phyloP scores from a whole-genome alignment of 768 basidiomycete genomes.

The Candolleomyces eurysporus region DNA sequence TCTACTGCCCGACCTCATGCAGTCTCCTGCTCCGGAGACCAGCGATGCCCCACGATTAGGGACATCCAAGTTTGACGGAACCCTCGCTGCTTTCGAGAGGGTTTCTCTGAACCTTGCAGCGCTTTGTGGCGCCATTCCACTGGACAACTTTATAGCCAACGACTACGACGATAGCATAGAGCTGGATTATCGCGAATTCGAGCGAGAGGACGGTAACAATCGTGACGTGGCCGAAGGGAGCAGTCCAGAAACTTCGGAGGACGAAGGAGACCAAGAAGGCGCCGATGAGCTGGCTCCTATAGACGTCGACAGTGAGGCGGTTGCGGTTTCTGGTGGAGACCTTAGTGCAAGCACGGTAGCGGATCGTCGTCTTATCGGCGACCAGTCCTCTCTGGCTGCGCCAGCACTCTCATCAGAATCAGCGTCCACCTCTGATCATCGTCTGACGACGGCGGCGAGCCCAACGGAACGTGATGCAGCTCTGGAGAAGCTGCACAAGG shows the following conservation, averaged over 20 bases:
- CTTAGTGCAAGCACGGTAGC: not conserved
- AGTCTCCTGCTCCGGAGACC: too few species aligned
- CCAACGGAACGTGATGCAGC: conserved; percentile 1
- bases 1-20: too few species aligned
- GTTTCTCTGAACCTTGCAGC: not conserved
- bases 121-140: not conserved
- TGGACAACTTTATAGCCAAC: conserved; percentile 4
- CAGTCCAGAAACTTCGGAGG: not conserved
- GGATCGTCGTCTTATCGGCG: not conserved
- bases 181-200: conserved; percentile 2
- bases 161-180: not conserved
- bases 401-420: not conserved
- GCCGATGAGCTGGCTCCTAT: not conserved
- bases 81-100: not conserved
- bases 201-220: not conserved
- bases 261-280: not conserved
- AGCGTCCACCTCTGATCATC: not conserved
- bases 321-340: not conserved
- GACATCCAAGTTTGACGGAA: too few species aligned
- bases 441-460: conserved; percentile 10
- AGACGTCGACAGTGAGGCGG: not conserved
- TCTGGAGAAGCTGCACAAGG: conserved; percentile 32
- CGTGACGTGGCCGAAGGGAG: too few species aligned
- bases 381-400: not conserved
- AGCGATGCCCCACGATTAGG: too few species aligned